Base-by-base conservation (phyloP, 2,329 filamentous ascomycete species). In the Verruconis gallopava region DNA sequence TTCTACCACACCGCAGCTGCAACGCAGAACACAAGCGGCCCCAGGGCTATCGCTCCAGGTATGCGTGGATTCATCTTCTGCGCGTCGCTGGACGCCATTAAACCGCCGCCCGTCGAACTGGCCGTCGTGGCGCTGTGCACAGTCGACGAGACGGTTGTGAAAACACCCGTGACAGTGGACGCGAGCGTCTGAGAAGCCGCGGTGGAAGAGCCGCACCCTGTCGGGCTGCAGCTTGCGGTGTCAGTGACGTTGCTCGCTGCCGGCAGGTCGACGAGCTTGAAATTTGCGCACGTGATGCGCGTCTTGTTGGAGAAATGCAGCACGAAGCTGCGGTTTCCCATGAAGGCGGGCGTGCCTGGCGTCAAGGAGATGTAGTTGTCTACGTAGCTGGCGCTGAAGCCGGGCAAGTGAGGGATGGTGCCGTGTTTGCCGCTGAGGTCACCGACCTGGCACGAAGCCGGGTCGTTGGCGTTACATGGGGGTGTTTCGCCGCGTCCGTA, bases 201-300 rank as follows among this genome's bases (percentile, higher is more conserved):
- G 17, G 2, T 25, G 12, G n/a, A 15, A n/a, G 30, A 30, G n/a
- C 30, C 36, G 18, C 30, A 11, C 4, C 28, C 40, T 5, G 22
- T 30, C 14, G 21, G 18, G 6, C 11, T 13, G 2, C 22, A 5
- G 38, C 2, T 21, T 17, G 37, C 2, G 5, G 37, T 21, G n/a
- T 14, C 19, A 11, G 4, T 15, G 9, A n/a, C 17, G 19, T 19
- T 20, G 12, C 3, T 22, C 15, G 13, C 14, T 19, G 6, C 32
- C 12, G 38, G 25, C 25, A 9, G 28, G 21, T 20, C n/a, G 11
- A 42, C 32, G 1, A 35, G 12, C 12, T 42, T 13, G 53, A 76
- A 75, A 56, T 75, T 75, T 44, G 68, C 73, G 59, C 73, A 77
- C 21, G 67, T 66, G 50, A 76, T 61, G 47, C 69, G 66, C 5